These are phyloP conservation scores for Drechslera avenae DNA, from an alignment of 2,329 filamentous ascomycete species.

Conservation along the genomic window DNA sequence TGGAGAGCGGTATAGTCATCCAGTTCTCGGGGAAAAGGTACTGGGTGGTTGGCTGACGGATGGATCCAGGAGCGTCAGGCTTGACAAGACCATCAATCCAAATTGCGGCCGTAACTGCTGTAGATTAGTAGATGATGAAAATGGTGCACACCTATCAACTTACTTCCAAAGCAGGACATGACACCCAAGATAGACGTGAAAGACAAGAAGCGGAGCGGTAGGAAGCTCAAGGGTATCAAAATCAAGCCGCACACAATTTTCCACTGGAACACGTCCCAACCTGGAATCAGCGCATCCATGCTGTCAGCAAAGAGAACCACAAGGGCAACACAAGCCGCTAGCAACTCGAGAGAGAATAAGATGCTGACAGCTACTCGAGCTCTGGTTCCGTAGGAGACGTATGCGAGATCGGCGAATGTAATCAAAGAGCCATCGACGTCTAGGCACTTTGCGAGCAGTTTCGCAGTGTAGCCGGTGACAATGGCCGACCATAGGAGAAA, in stretches of 20 bases:
- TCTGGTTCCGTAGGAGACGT: slow-evolving; percentile 82
- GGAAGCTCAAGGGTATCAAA: slow-evolving; percentile 80
- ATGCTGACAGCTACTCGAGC: slow-evolving; percentile 83
- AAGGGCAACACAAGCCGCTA: slow-evolving; percentile 87
- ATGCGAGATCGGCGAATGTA: slow-evolving; percentile 93
- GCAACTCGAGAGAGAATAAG: slow-evolving; percentile 83
- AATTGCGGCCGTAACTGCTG: slow-evolving; percentile 77
- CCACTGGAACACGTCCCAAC: slow-evolving; percentile 72
- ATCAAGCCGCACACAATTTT: slow-evolving; percentile 82
- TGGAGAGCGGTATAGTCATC: slow-evolving; percentile 83
- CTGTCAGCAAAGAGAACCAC: slow-evolving; percentile 96
- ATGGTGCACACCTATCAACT: slow-evolving; percentile 50
- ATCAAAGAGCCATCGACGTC: slow-evolving; percentile 83
- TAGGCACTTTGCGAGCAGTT: slow-evolving; percentile 83
- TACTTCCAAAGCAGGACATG: slow-evolving; percentile 83
- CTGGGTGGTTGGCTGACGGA: slow-evolving; percentile 78
- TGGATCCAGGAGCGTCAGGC: slow-evolving; percentile 75
- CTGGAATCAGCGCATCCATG: slow-evolving; percentile 76
- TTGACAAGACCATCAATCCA: slow-evolving; percentile 88
- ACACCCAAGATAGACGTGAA: slow-evolving; percentile 95
- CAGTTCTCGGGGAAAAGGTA: slow-evolving; percentile 85
- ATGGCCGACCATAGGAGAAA: slow-evolving; percentile 75
- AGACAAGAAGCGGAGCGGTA: slow-evolving; percentile 81
- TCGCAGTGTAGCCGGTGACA: slow-evolving; percentile 84
- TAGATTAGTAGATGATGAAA: slow-evolving; percentile 31